These are phyloP conservation scores for Nakazawaea pomicola DNA, from an alignment of 805 yeast genomes.

Conservation along the genomic window DNA sequence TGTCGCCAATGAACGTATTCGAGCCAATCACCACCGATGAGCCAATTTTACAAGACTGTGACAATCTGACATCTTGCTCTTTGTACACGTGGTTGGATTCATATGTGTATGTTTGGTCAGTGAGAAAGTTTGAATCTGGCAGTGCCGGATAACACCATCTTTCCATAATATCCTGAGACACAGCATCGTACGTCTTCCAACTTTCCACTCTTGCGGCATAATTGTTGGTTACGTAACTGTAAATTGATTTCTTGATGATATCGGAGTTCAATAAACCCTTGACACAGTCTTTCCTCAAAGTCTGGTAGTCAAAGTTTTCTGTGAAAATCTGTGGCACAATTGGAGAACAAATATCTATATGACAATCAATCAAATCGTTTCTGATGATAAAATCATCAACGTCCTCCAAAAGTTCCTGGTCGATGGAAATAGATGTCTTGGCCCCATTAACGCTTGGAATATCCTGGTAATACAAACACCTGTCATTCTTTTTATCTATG, in stretches of 20 bases:
- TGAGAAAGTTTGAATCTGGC: conserved; percentile 76
- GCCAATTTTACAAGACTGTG: conserved; percentile 87
- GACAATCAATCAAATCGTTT: conserved; percentile 94
- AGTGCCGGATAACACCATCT: conserved; percentile 92
- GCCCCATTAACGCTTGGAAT: conserved; percentile 52
- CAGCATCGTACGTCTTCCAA: conserved; percentile 88
- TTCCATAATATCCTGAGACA: conserved; percentile 82
- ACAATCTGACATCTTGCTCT: conserved; percentile 81
- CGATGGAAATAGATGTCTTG: conserved; percentile 54
- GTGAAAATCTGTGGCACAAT: conserved; percentile 93
- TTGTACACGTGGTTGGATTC: conserved; percentile 85
- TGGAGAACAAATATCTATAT: conserved; percentile 91
- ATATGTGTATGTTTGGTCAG: conserved; percentile 69
- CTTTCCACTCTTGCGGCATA: conserved; percentile 96
- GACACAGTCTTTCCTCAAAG: conserved; percentile 80
- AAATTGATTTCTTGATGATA: conserved; percentile 82
- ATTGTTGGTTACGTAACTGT: conserved; percentile 75
- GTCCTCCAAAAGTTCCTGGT: conserved; percentile 76
- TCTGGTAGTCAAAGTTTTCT: conserved; percentile 93
- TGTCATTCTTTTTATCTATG: conserved; percentile 64
- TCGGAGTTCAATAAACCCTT: conserved; percentile 89
- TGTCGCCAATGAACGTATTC: conserved; percentile 71
- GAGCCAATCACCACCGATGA: conserved; percentile 80
- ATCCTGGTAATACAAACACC: conserved; percentile 81
- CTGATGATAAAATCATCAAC: conserved; percentile 75